Base-by-base conservation (phyloP, 2,329 filamentous ascomycete genomes). In the Penicillium sp. region DNA sequence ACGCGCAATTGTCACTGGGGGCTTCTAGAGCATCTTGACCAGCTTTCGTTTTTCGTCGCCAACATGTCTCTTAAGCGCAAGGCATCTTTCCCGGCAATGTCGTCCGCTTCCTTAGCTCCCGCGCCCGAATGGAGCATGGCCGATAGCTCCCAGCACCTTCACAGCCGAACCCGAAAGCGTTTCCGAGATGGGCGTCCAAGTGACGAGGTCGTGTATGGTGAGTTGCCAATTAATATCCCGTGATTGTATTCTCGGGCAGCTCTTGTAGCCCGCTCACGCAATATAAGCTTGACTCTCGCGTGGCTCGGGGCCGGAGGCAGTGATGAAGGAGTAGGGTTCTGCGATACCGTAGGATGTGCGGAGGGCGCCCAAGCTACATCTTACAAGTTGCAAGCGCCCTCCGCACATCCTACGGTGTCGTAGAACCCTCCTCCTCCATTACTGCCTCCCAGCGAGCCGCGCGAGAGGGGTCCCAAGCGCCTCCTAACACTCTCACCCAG, bases 11-110 rank as follows among this genome's bases (percentile, higher is more conserved):
- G 20, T 40, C 18, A 14, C 39, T 2, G 20, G 34, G 13, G 35
- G 14, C 10, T 23, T 38, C 39, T 42, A 39, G 26, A 11, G 5
- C 37, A 16, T 22, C 9, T 31, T 16, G 13, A 18, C 3, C 22
- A 32, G 13, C 20, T 10, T 2, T 24, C 13, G 10, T 14, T 13
- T 10, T 2, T 24, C 13, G 10, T 14, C 11, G 10, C 14, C 4
- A 47, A 35, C n/a, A 81, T 82, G 78, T 69, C 71, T 18, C 67
- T 77, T 62, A 82, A 82, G 63, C 78, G 79, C 60, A 82, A 82
- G 62, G 76, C 78, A 36, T 78, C 77, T 34, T 71, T 74, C 52
- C 73, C 76, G 13, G 70, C 61, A 11, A 52, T 74, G 14, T 60
- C 72, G 28, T 70, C 73, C 14, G 51, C 46, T 37, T 44, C 44